Evolutionary conservation across 1,284 basidiomycete species (phyloP).

Genomic region (Ustilago nuda): DNA sequence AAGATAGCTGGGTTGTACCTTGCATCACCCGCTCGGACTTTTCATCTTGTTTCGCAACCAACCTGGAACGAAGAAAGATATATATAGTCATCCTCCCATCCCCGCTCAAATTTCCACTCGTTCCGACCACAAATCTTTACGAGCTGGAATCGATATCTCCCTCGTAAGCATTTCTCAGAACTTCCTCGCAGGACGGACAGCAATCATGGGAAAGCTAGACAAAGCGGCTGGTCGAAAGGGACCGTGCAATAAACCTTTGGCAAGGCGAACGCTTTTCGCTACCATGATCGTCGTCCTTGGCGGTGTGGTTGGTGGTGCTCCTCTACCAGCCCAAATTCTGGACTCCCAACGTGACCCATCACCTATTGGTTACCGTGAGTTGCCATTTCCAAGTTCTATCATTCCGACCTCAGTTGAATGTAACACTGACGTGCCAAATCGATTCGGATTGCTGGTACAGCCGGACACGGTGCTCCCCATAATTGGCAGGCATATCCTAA

Average conservation of each 20-base stretch:
- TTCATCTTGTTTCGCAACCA: background rate
- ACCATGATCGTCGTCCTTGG: conserved; percentile 4
- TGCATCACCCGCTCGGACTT: background rate
- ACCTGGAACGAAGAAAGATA: background rate
- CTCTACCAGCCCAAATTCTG: background rate
- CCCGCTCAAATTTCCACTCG: background rate
- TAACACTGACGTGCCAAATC: background rate
- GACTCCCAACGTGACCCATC: background rate
- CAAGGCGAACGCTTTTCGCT: conserved; percentile 2
- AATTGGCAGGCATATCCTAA: background rate
- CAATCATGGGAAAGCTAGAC: background rate
- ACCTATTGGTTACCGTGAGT: background rate
- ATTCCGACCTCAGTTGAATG: background rate
- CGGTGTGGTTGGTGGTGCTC: conserved; percentile 7
- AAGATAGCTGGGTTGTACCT: conserved; percentile 1
- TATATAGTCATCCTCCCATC: background rate
- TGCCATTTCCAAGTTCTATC: background rate
- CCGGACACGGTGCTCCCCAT: background rate
- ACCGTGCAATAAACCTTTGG: background rate
- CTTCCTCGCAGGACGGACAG: background rate
- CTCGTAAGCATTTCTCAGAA: background rate
- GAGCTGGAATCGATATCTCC: conserved; percentile 6
- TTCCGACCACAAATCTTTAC: background rate
- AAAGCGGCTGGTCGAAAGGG: background rate
- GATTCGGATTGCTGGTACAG: background rate